Evolutionary conservation across 257 asterid genomes (phyloP).

Genomic region (Petunia secreta): DNA sequence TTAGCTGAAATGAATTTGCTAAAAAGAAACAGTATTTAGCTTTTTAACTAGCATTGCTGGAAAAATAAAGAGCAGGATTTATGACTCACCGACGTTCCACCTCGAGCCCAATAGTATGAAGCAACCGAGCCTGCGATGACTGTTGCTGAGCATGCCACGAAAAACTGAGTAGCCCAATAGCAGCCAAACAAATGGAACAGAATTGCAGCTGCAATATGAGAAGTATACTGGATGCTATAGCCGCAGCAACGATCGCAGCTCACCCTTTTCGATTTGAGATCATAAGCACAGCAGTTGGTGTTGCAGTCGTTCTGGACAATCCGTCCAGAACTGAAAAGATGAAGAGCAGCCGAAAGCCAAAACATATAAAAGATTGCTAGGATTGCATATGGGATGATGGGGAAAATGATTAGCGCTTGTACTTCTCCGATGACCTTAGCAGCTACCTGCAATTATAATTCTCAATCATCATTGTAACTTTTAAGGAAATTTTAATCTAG

Average conservation of each 20-base stretch:
- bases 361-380: constrained; percentile 86
- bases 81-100: constrained; percentile 72
- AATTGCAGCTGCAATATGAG: constrained; percentile 80
- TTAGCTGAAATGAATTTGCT: not conserved
- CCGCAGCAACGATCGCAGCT: constrained; percentile 96
- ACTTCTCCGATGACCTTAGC: constrained; percentile 99
- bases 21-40: not conserved
- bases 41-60: constrained; percentile 7
- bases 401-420: constrained; percentile 83
- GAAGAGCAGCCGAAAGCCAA: constrained; percentile 93
- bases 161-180: constrained; percentile 92
- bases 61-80: not conserved
- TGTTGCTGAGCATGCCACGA: constrained; percentile 77
- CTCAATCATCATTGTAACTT: constrained; percentile 17
- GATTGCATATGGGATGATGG: constrained; percentile 75
- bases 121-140: constrained; percentile 96
- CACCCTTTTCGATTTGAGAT: constrained; percentile 72
- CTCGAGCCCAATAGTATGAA: constrained; percentile 95
- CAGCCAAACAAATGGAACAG: constrained; percentile 93
- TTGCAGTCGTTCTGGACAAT: constrained; percentile 76
- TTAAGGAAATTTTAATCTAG: not conserved
- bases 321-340: constrained; percentile 92
- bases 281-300: constrained; percentile 92
- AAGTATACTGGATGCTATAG: constrained; percentile 69
- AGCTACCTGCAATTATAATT: constrained; percentile 70